Evolutionary conservation across 1,139 yeast species (phyloP), one percentile per base, ranked within the genome.

Genomic region (Suhomyces bolitotheri): DNA sequence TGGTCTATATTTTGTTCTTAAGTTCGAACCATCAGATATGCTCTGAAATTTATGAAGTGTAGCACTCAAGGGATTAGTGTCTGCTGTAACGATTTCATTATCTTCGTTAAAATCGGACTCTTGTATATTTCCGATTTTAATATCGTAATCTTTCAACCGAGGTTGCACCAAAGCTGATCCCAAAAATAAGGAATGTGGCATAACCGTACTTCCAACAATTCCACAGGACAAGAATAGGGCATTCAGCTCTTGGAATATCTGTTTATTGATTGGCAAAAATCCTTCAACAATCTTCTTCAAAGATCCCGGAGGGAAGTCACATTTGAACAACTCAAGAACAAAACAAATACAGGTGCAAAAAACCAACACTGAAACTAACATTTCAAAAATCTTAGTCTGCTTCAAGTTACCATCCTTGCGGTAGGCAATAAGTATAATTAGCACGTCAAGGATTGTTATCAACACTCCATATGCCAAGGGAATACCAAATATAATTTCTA

Each of bases 121-220:
- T n/a, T 16, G 22, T 10, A 50, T 43, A 22, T 45, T 41, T 3
- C 80, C 80, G 40, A 77, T 63, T 25, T 64, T 66, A 8, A 71
- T 60, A 50, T 81, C 88, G 47, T 66, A 81, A 32, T 82, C 88
- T 52, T 78, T 78, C 41, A 80, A 62, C 49, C 94, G 67, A 11
- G 90, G 80, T 51, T 82, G 89, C 4, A 83, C 92, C 35, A 84
- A 70, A 5, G 87, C 86, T 0, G 89, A 81, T 1, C 92, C 92
- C 38, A 84, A 64, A 48, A 76, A 83, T 38, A 84, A 66, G 0
- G 89, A 81, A 51, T 83, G 92, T 2, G 94, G 92, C 94, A 84
- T 84, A 6, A 83, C 90, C 0, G 92, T 83, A 30, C 89, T 85
- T 22, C 94, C 94, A 13, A 83, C 76, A 39, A 83, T 83, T 6